Evolutionary conservation across 805 yeast species (phyloP), one percentile per base, ranked within the genome.

Genomic region (Peterozyma xylosa): DNA sequence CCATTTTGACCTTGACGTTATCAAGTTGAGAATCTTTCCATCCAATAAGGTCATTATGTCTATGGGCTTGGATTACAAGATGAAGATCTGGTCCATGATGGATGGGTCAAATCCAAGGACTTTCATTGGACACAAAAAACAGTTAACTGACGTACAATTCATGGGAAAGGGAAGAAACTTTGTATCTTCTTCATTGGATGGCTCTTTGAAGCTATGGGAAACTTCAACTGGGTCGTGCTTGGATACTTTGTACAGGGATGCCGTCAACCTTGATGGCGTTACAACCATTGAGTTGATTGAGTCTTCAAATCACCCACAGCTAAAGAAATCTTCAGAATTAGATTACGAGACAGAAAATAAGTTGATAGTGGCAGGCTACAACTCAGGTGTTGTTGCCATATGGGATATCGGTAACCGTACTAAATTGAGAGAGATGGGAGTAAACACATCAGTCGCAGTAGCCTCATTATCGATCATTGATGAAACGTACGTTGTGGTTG

Each of bases 161-260:
- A 62, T 85, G 15, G 89, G 79, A 0, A 62, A 74, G 14, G 95
- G 95, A 1, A 63, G 91, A 35, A 84, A 85, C 54, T 64, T 86
- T 46, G 48, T 82, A 15, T 71, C 82, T 6, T 63, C 79, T 10
- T 70, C 78, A 6, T 42, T 49, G 4, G 86, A 78, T 56, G 86
- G 86, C 1, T 54, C 74, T 0, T 64, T 82, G 1, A 67, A 63
- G 37, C 54, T 86, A 33, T 85, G 89, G 90, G 91, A 84, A 52
- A 76, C 87, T 56, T 81, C 85, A 0, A 53, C 71, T 1, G 87
- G 82, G 1, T 42, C 53, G 15, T 52, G 60, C 9, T 54, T 82
- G 4, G 61, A 70, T 51, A 59, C 64, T 33, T 67, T 76, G 42
- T 48, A 52, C 7, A 63, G 75, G 34, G 55, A 53, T 9, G 63